Base-by-base conservation (phyloP, 1,139 yeast genomes). In the Yamadazyma atlantica region DNA sequence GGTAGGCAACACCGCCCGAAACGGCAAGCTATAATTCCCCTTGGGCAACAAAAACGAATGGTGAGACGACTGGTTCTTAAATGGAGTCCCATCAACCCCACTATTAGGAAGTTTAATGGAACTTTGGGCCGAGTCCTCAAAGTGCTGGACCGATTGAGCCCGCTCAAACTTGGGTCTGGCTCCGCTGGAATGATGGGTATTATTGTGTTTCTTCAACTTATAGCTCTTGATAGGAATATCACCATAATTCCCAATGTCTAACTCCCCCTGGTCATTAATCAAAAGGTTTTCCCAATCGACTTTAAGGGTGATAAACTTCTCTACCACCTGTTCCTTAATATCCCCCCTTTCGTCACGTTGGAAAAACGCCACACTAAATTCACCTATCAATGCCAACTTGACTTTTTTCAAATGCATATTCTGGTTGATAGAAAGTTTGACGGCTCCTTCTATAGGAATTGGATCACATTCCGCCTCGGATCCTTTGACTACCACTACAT, bases 1-100 rank as follows among this genome's bases (percentile, higher is more conserved):
- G 2, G 81, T 73, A 0, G 90, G 89, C 10, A 84, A 55, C 13
- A 62, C 59, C 4, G 75, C 66, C 27, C 58, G 60, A 54, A 83
- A 84, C 0, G 90, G 90, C 27, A 84, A 56, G 44, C 76, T 78
- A 51, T 83, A 83, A 51, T 82, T 81, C 0, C 90, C 90, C 40
- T 72, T 68, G 0, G 82, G 82, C 22, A 83, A 60, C 11, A 72
- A 57, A 49, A 73, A 80, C n/a, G 68, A 64, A 48, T 57, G 64
- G 35, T 51, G 51, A 10, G 51, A 42, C 8, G 59, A 52, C 2
- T 54, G 49, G 12, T 50, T 43, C 32, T 57, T 57, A 42, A 66
- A 69, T 4, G 75, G 75, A 3, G 77, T 71, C 3, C 75, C 76
- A 45, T 69, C 76, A 9, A 66, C 50, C 1, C 75, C 75, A 44